A percentile compares a stretch with the other conserved stretches of the same genome.
Evolutionary conservation across 1,284 basidiomycete species (phyloP).

Genomic region (Filobasidium uniguttulatum): DNA sequence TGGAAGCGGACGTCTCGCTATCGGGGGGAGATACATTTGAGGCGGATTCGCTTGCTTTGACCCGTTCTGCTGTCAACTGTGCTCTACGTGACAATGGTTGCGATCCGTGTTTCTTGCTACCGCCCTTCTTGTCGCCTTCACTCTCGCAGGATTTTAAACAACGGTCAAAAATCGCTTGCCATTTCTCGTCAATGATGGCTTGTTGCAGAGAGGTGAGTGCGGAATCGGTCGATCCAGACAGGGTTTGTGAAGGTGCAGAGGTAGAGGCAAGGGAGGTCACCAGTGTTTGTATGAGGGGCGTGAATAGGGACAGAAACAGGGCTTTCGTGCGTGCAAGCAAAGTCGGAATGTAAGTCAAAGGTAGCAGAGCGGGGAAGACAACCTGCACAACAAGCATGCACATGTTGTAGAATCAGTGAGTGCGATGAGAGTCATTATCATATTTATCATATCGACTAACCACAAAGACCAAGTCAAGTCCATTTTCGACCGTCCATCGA

Average conservation of each 20-base stretch:
- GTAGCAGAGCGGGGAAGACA: conserved; percentile 91
- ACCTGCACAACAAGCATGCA: conserved; percentile 45
- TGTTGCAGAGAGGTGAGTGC: conserved; percentile 18
- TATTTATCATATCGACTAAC: conserved; percentile 41
- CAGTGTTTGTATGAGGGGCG: conserved; percentile 64
- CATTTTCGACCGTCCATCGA: conserved; percentile 83
- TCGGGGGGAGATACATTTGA: conserved; percentile 32
- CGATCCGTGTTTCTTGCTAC: background rate
- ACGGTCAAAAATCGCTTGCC: conserved; percentile 32
- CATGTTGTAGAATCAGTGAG: background rate
- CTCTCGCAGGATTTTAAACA: conserved; percentile 28
- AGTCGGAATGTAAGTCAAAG: conserved; percentile 84
- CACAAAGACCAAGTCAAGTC: conserved; percentile 86
- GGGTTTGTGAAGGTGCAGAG: conserved; percentile 27
- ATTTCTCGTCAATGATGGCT: conserved; percentile 26
- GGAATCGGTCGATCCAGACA: conserved; percentile 25
- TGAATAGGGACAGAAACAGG: conserved; percentile 71
- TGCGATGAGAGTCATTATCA: background rate
- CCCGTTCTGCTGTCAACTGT: conserved; percentile 1
- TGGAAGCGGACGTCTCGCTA: conserved; percentile 41
- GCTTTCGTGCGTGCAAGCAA: conserved; percentile 65
- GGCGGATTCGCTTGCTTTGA: conserved; percentile 29
- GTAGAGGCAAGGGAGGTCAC: conserved; percentile 59
- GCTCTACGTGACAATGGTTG: background rate
- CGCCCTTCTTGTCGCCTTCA: background rate